These are phyloP conservation scores for Phytophthora aleatoria DNA, from an alignment of 352 stramenopile species.

Conservation along the genomic window DNA sequence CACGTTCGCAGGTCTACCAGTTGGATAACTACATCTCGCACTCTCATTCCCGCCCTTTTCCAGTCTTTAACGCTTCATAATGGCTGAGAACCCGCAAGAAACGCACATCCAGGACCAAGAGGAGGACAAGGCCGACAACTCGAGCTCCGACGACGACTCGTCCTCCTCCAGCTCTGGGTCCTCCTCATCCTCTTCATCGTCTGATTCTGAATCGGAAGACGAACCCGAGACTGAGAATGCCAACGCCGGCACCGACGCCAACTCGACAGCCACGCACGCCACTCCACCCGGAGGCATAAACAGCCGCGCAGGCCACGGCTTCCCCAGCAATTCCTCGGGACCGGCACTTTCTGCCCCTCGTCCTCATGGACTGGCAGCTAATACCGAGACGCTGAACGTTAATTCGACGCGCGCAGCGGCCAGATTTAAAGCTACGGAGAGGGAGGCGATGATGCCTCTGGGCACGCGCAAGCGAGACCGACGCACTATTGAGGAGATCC, in stretches of 20 bases:
- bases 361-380: conserved; percentile 36
- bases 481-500: conserved; percentile 89
- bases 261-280: conserved; percentile 14
- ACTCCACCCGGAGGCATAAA: conserved; percentile 6
- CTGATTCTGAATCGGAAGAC: conserved; percentile 78
- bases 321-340: conserved; percentile 12
- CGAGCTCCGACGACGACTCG: conserved; percentile 76
- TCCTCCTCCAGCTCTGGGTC: conserved; percentile 81
- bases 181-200: conserved; percentile 78
- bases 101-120: conserved; percentile 35
- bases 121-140: conserved; percentile 58
- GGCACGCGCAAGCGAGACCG: conserved; percentile 86
- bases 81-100: conserved; percentile 36
- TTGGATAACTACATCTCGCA: not conserved
- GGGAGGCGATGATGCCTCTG: conserved; percentile 70
- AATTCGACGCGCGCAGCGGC: conserved; percentile 71
- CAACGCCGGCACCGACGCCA: conserved; percentile 5
- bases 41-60: not conserved
- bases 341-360: conserved; percentile 38
- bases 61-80: conserved; percentile 13
- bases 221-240: conserved; percentile 32
- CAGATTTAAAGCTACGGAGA: conserved; percentile 59
- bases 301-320: conserved; percentile 18
- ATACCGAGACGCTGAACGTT: conserved; percentile 62
- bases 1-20: no score